phyloP scores from a whole-genome alignment of 345 rosid species.

The Aquilaria malaccensis region DNA sequence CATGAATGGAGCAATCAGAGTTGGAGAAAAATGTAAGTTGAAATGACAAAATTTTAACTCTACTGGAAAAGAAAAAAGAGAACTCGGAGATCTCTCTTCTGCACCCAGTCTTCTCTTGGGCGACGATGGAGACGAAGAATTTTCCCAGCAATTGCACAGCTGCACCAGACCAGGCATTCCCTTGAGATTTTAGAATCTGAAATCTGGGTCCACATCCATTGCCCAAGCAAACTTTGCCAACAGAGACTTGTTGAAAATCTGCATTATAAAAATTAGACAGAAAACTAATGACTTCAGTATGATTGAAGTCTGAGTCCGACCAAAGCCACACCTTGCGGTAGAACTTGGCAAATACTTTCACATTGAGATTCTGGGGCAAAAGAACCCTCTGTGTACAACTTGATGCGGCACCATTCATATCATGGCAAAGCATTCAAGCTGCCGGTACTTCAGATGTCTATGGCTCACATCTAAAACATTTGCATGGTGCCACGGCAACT shows the following conservation, averaged over 20 bases:
- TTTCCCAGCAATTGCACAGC: neutral
- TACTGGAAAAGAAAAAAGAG: slow-evolving; percentile 16
- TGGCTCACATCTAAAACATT: no score
- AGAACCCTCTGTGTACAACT: no score
- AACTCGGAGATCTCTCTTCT: slow-evolving; percentile 17
- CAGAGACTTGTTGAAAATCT: slow-evolving; percentile 93
- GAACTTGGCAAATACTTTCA: no score
- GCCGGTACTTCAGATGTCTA: no score
- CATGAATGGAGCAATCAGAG: slow-evolving; percentile 15
- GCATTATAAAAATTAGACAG: slow-evolving; percentile 4
- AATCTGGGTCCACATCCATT: slow-evolving; percentile 88
- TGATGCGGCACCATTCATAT: no score
- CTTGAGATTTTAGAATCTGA: slow-evolving; percentile 57
- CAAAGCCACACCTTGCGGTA: no score
- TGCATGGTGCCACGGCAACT: no score
- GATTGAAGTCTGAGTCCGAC: neutral
- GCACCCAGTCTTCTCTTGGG: slow-evolving; percentile 9
- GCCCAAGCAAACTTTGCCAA: slow-evolving; percentile 94
- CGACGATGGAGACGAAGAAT: slow-evolving; percentile 14
- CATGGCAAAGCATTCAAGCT: no score
- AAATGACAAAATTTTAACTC: slow-evolving; percentile 6
- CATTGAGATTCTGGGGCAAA: no score
- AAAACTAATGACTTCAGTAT: neutral
- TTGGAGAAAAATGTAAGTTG: neutral
- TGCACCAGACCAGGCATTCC: neutral